Conservation (phyloP, 140 eudicot species). For the Ambrosia hybrid region DNA sequence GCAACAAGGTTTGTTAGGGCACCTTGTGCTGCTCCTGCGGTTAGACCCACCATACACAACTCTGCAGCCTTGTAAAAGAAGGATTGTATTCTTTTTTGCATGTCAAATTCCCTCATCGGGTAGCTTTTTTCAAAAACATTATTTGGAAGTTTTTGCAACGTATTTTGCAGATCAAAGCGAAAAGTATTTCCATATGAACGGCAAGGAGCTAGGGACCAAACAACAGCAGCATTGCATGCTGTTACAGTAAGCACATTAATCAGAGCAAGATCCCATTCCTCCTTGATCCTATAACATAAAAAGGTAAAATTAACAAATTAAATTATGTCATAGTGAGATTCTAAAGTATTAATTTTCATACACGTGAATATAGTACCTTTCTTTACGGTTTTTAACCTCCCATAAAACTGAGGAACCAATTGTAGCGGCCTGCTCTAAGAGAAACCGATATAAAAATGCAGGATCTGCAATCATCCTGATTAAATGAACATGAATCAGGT, state of each 20-base stretch:
- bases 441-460: slow-evolving; percentile 72
- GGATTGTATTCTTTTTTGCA: slow-evolving; percentile 87
- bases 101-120: slow-evolving; percentile 83
- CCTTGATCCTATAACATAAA: slow-evolving; percentile 58
- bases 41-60: slow-evolving; percentile 88
- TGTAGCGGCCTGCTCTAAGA: slow-evolving; percentile 86
- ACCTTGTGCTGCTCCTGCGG: slow-evolving; percentile 84
- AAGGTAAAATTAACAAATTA: background rate
- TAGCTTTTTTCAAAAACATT: slow-evolving; percentile 88
- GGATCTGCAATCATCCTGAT: slow-evolving; percentile 99
- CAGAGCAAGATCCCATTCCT: slow-evolving; percentile 99
- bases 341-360: background rate
- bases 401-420: slow-evolving; percentile 85
- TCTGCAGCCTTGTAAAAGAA: slow-evolving; percentile 93
- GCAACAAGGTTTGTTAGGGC: slow-evolving; percentile 75
- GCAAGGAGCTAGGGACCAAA: slow-evolving; percentile 98
- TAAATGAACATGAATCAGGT: slow-evolving; percentile 17
- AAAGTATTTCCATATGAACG: slow-evolving; percentile 98
- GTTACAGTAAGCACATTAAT: slow-evolving; percentile 86
- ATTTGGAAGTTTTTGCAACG: slow-evolving; percentile 95
- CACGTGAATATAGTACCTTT: slow-evolving; percentile 51
- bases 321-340: background rate
- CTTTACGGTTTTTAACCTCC: slow-evolving; percentile 86
- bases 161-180: slow-evolving; percentile 86
- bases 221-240: slow-evolving; percentile 91